Conservation (phyloP, 2,329 filamentous ascomycete genomes). For the Escovopsis sp. region DNA sequence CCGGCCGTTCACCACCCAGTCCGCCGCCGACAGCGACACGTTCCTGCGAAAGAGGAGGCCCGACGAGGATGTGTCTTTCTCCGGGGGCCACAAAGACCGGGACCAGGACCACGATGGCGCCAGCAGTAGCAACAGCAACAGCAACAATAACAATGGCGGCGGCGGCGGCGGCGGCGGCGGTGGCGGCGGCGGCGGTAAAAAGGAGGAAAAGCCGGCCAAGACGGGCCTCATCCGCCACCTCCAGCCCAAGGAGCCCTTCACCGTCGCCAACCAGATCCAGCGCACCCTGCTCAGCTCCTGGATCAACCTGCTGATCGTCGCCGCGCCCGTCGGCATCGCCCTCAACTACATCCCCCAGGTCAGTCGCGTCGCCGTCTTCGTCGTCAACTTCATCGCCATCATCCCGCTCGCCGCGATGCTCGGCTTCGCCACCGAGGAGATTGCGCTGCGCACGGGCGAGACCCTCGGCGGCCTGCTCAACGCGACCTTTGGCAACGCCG, state of each 20-base stretch:
- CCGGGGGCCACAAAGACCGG: conserved; percentile 11
- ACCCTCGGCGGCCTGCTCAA: conserved; percentile 81
- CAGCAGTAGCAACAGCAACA: neutral
- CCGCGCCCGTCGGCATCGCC: conserved; percentile 67
- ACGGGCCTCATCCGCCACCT: conserved; percentile 29
- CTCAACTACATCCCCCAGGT: conserved; percentile 47
- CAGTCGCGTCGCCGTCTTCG: conserved; percentile 53
- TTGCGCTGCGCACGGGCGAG: conserved; percentile 68
- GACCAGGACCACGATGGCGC: neutral
- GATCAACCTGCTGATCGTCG: conserved; percentile 70
- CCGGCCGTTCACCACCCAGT: conserved; percentile 8
- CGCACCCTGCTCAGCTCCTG: conserved; percentile 69
- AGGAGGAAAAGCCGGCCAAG: conserved; percentile 21
- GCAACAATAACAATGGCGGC: too few species aligned
- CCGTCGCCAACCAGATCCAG: conserved; percentile 50
- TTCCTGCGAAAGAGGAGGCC: conserved; percentile 18
- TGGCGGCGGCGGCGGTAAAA: neutral
- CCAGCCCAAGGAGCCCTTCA: conserved; percentile 40
- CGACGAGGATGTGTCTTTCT: conserved; percentile 11
- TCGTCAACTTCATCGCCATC: conserved; percentile 89
- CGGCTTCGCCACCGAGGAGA: conserved; percentile 79
- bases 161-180: neutral
- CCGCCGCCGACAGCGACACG: conserved; percentile 10
- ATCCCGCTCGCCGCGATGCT: conserved; percentile 79
- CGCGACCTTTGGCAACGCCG: conserved; percentile 84